These are phyloP conservation scores for Agrostemma githago DNA, from an alignment of 148 eudicot species.

Conservation along the genomic window DNA sequence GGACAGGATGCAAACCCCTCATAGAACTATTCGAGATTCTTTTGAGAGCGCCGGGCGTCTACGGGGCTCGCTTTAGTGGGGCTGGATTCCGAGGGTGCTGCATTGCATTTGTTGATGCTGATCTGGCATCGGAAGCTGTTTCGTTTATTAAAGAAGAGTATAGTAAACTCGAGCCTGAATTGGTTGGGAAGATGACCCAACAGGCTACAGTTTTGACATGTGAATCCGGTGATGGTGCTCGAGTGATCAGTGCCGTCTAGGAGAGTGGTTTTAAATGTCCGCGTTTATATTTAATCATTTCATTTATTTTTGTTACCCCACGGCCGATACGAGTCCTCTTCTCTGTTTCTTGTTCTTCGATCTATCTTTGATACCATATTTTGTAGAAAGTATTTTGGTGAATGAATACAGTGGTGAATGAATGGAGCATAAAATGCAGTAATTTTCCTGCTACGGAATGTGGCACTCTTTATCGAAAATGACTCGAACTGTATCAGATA, in stretches of 20 bases:
- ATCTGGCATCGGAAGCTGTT: conserved; percentile 57
- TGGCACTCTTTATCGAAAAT: too few species aligned
- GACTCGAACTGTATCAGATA: too few species aligned
- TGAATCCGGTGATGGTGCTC: conserved; percentile 76
- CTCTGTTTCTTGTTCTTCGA: too few species aligned
- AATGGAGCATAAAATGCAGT: too few species aligned
- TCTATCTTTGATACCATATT: too few species aligned
- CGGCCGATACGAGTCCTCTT: too few species aligned
- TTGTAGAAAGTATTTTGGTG: too few species aligned
- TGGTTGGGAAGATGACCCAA: conserved; percentile 50
- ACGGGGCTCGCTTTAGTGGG: conserved; percentile 92
- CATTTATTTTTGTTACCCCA: too few species aligned
- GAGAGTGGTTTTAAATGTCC: neutral
- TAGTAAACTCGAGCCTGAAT: conserved; percentile 52
- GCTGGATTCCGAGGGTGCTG: conserved; percentile 99
- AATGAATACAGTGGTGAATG: too few species aligned
- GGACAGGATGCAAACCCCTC: conserved; percentile 78
- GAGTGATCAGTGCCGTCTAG: conserved; percentile 36
- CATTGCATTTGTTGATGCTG: conserved; percentile 73
- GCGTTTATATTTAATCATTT: neutral
- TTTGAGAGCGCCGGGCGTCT: conserved; percentile 69
- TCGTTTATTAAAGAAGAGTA: conserved; percentile 59
- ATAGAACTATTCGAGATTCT: conserved; percentile 81
- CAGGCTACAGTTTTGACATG: conserved; percentile 59
- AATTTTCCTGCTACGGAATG: too few species aligned